Evolutionary conservation across 2,329 filamentous ascomycete genomes (phyloP), one percentile per base, ranked within the genome.

Genomic region (Fusarium nurragi): DNA sequence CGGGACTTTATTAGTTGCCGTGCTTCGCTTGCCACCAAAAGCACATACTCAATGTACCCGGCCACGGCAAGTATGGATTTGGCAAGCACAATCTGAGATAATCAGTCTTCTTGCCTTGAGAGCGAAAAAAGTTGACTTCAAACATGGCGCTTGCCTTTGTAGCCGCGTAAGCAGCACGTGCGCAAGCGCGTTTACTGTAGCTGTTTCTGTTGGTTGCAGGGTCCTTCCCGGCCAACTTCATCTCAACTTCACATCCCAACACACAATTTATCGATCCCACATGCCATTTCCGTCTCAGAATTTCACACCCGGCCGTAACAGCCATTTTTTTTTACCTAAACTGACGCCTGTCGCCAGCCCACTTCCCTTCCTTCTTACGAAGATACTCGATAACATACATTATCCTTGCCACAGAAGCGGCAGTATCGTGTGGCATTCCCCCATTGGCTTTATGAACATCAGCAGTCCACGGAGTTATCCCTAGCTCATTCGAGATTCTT

Each of bases 61-160:
- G 64, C 64, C 64, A 64, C 64, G 64, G 64, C 64, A 67, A 67
- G 51, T 58, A 61, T 67, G 55, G 22, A 67, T 61, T 48, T 57
- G 64, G 64, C 60, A 67, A 38, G 55, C 38, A 61, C 55, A 34
- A 2, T 41, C 37, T 40, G 21, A n/a, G 32, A 12, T 36, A 50
- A 11, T 50, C 45, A 39, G 19, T 32, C 26, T 37, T 51, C 47
- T 53, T 53, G 59, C 48, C 37, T 14, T 40, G 43, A 47, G 16
- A 41, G 45, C 39, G 13, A 40, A n/a, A 39, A 56, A 21, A 30
- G 23, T 59, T 26, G 34, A 49, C 51, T 54, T 67, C 50, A 46
- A 66, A 22, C 46, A 53, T 50, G 32, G 48, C 53, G 44, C 64
- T 67, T 67, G 60, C 60, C 47, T 49, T 53, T 32, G 34, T 65